Conservation (phyloP, 352 stramenopile species). For the Pythium biforme region DNA sequence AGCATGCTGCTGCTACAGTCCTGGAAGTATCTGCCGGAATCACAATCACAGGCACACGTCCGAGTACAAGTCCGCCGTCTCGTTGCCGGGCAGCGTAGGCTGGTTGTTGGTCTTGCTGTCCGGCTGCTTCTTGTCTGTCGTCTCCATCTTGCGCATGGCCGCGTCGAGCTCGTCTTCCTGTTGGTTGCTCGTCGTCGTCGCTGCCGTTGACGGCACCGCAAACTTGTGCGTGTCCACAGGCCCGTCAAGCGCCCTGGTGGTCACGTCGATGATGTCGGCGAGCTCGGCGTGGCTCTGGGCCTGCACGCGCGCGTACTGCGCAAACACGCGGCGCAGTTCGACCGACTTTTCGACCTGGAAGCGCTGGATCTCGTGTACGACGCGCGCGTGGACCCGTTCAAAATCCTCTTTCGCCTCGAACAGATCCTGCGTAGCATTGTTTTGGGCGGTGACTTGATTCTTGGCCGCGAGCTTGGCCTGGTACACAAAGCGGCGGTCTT, state of each 20-base stretch:
- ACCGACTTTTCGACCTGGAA: constrained; percentile 74
- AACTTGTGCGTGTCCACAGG: constrained; percentile 42
- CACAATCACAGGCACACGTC: constrained; percentile 59
- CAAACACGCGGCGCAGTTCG: constrained; percentile 71
- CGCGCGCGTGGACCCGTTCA: constrained; percentile 67
- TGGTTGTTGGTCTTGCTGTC: constrained; percentile 15
- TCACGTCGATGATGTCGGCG: constrained; percentile 44
- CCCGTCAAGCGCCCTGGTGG: constrained; percentile 40
- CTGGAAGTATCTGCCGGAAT: too few species aligned
- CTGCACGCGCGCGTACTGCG: constrained; percentile 67
- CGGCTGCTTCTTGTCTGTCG: constrained; percentile 2
- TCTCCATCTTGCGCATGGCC: constrained; percentile 30
- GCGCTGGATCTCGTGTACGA: constrained; percentile 70
- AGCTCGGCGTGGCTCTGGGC: constrained; percentile 51
- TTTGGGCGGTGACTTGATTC: constrained; percentile 21
- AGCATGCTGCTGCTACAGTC: too few species aligned
- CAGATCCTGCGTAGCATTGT: constrained; percentile 45
- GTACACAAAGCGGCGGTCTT: constrained; percentile 78
- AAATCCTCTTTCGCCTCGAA: constrained; percentile 73
- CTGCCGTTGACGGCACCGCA: constrained; percentile 25
- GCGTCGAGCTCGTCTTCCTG: constrained; percentile 25
- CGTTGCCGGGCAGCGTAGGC: constrained; percentile 16
- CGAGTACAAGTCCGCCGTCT: constrained; percentile 36
- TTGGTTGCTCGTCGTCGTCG: constrained; percentile 16
- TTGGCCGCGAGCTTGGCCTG: constrained; percentile 68